phyloP scores from a whole-genome alignment of 2,329 filamentous ascomycete genomes.

The Diplodia sapinea region DNA sequence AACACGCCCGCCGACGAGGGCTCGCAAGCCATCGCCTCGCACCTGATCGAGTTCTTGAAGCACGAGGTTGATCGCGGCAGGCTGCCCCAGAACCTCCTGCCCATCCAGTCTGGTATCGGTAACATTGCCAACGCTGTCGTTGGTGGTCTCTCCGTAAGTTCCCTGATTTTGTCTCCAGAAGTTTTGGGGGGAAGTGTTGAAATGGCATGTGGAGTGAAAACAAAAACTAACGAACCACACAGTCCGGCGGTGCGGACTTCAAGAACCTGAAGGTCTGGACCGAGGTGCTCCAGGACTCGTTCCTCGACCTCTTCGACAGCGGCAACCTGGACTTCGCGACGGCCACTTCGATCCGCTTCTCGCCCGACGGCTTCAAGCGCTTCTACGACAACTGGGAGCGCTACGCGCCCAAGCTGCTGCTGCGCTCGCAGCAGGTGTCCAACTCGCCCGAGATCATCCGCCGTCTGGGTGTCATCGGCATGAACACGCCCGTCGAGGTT shows the following conservation, averaged over 20 bases:
- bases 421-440: constrained; percentile 85
- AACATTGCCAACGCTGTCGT: constrained; percentile 94
- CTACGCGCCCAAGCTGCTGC: constrained; percentile 81
- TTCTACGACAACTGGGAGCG: constrained; percentile 86
- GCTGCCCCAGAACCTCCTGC: constrained; percentile 76
- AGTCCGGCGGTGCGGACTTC: constrained; percentile 74
- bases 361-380: constrained; percentile 85
- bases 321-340: constrained; percentile 89
- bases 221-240: constrained; percentile 23
- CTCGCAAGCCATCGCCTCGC: constrained; percentile 71
- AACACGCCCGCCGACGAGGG: constrained; percentile 77
- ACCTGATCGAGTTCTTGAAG: constrained; percentile 85
- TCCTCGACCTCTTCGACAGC: constrained; percentile 89
- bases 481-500: constrained; percentile 94
- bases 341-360: constrained; percentile 88
- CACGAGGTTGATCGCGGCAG: constrained; percentile 82
- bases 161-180: background rate
- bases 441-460: constrained; percentile 92
- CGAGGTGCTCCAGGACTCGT: constrained; percentile 89
- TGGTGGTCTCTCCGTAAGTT: constrained; percentile 69
- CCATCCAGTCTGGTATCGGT: constrained; percentile 85
- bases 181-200: background rate
- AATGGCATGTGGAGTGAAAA: background rate
- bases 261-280: constrained; percentile 91
- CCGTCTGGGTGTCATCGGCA: constrained; percentile 84